Evolutionary conservation across 2,329 filamentous ascomycete species (phyloP), one percentile per base, ranked within the genome.

Genomic region (Neofusicoccum laricinum): DNA sequence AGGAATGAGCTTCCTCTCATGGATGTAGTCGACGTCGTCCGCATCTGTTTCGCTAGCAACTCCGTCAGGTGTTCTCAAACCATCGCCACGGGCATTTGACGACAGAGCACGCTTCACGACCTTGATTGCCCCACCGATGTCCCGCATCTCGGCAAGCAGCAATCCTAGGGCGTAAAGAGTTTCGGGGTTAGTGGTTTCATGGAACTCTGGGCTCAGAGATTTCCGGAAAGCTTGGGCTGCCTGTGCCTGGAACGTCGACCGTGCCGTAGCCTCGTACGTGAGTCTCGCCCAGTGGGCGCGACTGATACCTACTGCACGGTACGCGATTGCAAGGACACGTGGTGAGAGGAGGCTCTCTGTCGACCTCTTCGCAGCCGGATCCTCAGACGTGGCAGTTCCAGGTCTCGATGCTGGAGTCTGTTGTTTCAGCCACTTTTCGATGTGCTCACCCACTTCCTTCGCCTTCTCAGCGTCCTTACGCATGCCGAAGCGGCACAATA

Each of bases 61-160:
- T 11, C 75, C 76, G 49, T 77, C 74, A 3, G 71, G 58, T 58
- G 71, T 73, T 25, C 72, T 67, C 2, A 70, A 67, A 21, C 71
- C 59, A n/a, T 72, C 72, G 7, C 66, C 61, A 41, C 71, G 72
- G 11, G 72, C 68, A 49, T 83, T 84, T 3, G 87, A 82, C 48
- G 89, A 82, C 48, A 98, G 80, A 0, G 91, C 91, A 43, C 85
- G 84, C 76, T 93, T 96, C 63, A 93, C 87, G 43, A 92, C 86
- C 68, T 93, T 90, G 66, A 97, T 91, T 2, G 95, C 93, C 21
- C 87, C 84, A 51, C 88, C 83, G 30, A 97, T 79, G 72, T 97
- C 91, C 70, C 93, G 84, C 67, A 90, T 90, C 78, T 99, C 93
- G 0, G 94, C 93, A 38, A 97, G 84, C n/a, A 97, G 80, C n/a